Evolutionary conservation across 768 basidiomycete genomes (phyloP), one percentile per base, ranked within the genome.

Genomic region (Mycena crocata): DNA sequence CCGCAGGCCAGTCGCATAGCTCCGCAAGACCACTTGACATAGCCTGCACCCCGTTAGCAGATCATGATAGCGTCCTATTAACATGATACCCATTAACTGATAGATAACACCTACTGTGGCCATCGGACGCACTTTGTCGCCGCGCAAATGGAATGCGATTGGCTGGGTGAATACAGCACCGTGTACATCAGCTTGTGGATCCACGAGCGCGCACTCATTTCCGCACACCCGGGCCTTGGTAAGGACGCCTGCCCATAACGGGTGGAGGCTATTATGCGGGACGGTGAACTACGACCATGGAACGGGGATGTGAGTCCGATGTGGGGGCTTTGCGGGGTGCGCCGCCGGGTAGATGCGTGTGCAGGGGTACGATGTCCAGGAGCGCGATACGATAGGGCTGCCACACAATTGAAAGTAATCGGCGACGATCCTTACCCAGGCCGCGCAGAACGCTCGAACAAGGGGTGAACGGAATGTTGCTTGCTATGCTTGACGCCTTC

Each of bases 21-120:
- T 51, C 60, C 42, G 50, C 19, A 19, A 24, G n/a, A n/a, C n/a
- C n/a, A n/a, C n/a, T 44, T 54, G 52, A 1, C 24, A 50, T 21
- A 45, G 30, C 49, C n/a, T n/a, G n/a, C n/a, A 26, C 10, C 24
- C 34, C 24, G 31, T 34, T 57, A 42, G 24, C 42, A 13, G 39
- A 49, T 60, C 26, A 8, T 55, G 52, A 57, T 64, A 64, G n/a
- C 32, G 17, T 37, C 37, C 46, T 40, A 50, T 64, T 50, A 48
- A 56, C 45, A 32, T 12, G 52, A 62, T 28, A 30, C 34, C 49
- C 30, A 64, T 51, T 48, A 56, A 40, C 37, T 50, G 45, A 35
- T 12, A 14, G 40, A 61, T 51, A 55, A 52, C 52, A 57, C 24
- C 23, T 56, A 63, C 48, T 30, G 10, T 21, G 21, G 10, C 17